Evolutionary conservation across 2,329 filamentous ascomycete species (phyloP), one percentile per base, ranked within the genome.

Genomic region (Ophiognomonia clavigignenti-juglandacearum): DNA sequence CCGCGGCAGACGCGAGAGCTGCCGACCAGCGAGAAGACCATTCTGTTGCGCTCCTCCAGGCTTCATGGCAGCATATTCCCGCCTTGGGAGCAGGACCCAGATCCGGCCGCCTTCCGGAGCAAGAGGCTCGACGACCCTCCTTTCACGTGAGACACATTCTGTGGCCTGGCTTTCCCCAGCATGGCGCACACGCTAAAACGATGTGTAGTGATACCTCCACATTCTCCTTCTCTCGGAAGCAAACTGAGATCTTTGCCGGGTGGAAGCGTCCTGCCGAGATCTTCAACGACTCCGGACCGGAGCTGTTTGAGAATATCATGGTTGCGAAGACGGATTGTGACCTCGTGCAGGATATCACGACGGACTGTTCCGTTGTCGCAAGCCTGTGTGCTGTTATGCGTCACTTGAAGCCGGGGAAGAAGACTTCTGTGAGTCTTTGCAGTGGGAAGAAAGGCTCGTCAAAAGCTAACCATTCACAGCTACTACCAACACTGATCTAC

Each of bases 361-460:
- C 92, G 1, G 93, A 98, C 64, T 98, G 93, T 62, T 97, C 93
- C 1, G 92, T 98, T 4, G 92, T 98, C 23, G 93, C 93, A 14
- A 96, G 93, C 62, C 75, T 98, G 6, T 96, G 91, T 61, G 90
- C 91, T 22, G 84, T 81, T 20, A 83, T 85, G 51, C 83, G 83
- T 34, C 78, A 88, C 53, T 75, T 83, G 8, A 77, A 83, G 52
- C 82, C 82, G 16, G 85, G 85, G 8, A 40, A 34, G 2, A 77
- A 85, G 63, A 74, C 77, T 31, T 82, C 83, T 63, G 86, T 89
- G 71, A 54, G 70, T n/a, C n/a, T 29, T 24, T n/a, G 20, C 59
- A 22, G 7, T n/a, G 3, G 6, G 11, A 20, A 14, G 8, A 19
- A 36, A 9, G 6, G 14, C 10, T 13, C 3, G 16, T 34, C 22